phyloP scores from a whole-genome alignment of 805 yeast species.

The Cyberlindnera galapagoensis region DNA sequence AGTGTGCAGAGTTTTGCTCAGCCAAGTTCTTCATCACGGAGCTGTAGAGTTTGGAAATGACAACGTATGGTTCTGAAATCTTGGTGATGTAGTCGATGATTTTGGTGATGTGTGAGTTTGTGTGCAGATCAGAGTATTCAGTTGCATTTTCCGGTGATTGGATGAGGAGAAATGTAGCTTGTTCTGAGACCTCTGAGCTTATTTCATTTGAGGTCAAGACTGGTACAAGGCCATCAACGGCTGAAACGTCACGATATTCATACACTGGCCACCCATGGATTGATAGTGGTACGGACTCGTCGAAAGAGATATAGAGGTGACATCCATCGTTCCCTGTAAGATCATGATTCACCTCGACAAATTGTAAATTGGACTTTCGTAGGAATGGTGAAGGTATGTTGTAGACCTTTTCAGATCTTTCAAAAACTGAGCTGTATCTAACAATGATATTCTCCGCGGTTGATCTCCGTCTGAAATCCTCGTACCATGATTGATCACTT shows the following conservation, averaged over 20 bases:
- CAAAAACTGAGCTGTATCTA: constrained; percentile 19
- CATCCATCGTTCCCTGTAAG: constrained; percentile 21
- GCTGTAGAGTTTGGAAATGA: constrained; percentile 13
- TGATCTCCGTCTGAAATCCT: constrained; percentile 9
- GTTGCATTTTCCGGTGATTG: constrained; percentile 26
- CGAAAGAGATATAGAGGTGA: constrained; percentile 24
- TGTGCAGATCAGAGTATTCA: constrained; percentile 20
- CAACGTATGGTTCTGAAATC: constrained; percentile 13
- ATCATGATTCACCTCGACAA: constrained; percentile 19
- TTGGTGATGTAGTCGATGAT: constrained; percentile 12
- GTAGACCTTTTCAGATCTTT: constrained; percentile 14
- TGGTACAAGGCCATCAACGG: constrained; percentile 5
- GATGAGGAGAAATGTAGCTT: constrained; percentile 18
- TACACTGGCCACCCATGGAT: constrained; percentile 18
- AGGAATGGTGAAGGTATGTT: constrained; percentile 26
- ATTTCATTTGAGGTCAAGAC: constrained; percentile 20
- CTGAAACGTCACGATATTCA: constrained; percentile 11
- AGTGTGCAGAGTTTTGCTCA: constrained; percentile 15
- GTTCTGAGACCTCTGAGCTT: constrained; percentile 19
- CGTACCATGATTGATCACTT: constrained; percentile 26
- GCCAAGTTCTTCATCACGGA: constrained; percentile 13
- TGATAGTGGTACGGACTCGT: constrained; percentile 7
- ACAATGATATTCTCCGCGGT: constrained; percentile 7
- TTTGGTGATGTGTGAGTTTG: constrained; percentile 18
- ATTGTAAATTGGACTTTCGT: constrained; percentile 16